A percentile compares a stretch with the other conserved stretches of the same genome.
Conservation (phyloP, 192 early-diverging fungal genomes). For the Chytriomyces sp. region DNA sequence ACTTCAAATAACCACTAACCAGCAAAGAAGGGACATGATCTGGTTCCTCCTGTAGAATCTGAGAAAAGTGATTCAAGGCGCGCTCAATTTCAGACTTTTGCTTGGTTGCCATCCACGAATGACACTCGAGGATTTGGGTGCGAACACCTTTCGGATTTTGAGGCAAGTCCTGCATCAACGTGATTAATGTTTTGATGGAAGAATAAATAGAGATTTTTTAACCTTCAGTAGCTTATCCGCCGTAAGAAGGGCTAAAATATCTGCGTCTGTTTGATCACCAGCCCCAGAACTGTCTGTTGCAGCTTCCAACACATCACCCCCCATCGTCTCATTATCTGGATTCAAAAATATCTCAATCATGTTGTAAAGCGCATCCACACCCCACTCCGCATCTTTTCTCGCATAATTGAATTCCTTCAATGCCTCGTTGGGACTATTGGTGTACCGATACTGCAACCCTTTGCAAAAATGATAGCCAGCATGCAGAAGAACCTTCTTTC, state of each 20-base stretch:
- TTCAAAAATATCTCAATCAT: slow-evolving; percentile 64
- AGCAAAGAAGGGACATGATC: slow-evolving; percentile 57
- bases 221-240: slow-evolving; percentile 61
- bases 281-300: slow-evolving; percentile 23
- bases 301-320: slow-evolving; percentile 54
- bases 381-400: slow-evolving; percentile 51
- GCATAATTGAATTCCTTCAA: slow-evolving; percentile 55
- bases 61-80: slow-evolving; percentile 44
- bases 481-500: slow-evolving; percentile 39
- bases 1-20: slow-evolving; percentile 11
- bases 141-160: slow-evolving; percentile 44
- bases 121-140: slow-evolving; percentile 50
- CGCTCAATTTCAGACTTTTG: slow-evolving; percentile 58
- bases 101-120: slow-evolving; percentile 54
- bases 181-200: background rate
- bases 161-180: slow-evolving; percentile 42
- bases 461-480: slow-evolving; percentile 58
- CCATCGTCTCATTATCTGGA: slow-evolving; percentile 57
- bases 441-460: slow-evolving; percentile 53
- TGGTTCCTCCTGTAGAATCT: slow-evolving; percentile 48
- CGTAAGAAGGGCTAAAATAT: slow-evolving; percentile 51
- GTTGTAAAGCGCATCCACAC: slow-evolving; percentile 44
- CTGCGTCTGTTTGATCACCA: slow-evolving; percentile 41
- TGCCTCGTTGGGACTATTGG: slow-evolving; percentile 52
- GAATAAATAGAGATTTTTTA: background rate